These are phyloP conservation scores for Trebouxia sp. DNA, from an alignment of 139 green algal genomes.

Conservation along the genomic window DNA sequence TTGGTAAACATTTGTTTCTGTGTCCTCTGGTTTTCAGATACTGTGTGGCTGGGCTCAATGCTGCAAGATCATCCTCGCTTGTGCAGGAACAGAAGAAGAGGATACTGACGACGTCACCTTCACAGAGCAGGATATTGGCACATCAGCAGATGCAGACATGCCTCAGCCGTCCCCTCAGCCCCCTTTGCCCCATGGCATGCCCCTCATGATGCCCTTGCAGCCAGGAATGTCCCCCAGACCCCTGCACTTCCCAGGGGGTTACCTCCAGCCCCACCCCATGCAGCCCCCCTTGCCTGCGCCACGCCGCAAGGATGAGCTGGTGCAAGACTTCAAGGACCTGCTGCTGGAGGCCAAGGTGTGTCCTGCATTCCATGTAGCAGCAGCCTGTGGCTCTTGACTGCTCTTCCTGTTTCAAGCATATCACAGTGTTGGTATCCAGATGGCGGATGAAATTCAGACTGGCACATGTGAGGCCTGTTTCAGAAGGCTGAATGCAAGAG, in stretches of 20 bases:
- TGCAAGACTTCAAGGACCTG: slow-evolving; percentile 64
- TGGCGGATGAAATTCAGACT: too few relatives aligned
- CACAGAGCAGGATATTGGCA: slow-evolving; percentile 41
- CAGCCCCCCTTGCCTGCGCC: background rate
- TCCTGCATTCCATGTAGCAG: too few relatives aligned
- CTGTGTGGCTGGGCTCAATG: too few relatives aligned
- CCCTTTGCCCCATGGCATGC: background rate
- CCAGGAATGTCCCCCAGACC: background rate
- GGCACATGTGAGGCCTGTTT: too few relatives aligned
- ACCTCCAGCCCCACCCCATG: background rate
- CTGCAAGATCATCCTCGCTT: too few relatives aligned
- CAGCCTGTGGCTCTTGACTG: too few relatives aligned
- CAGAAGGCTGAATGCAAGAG: too few relatives aligned
- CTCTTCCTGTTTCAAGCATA: too few relatives aligned
- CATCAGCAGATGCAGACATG: background rate
- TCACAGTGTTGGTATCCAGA: too few relatives aligned
- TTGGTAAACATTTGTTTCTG: too few relatives aligned
- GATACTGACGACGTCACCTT: slow-evolving; percentile 50
- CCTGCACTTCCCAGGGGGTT: background rate
- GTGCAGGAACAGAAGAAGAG: slow-evolving; percentile 1
- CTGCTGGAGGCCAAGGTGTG: slow-evolving; percentile 67
- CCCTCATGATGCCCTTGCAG: slow-evolving; percentile 2
- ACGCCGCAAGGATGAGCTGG: slow-evolving; percentile 27
- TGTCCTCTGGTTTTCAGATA: background rate
- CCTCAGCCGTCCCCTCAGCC: slow-evolving; percentile 4